Evolutionary conservation across 176 grass and related monocot species (phyloP).

Genomic region (Oryza nivara): DNA sequence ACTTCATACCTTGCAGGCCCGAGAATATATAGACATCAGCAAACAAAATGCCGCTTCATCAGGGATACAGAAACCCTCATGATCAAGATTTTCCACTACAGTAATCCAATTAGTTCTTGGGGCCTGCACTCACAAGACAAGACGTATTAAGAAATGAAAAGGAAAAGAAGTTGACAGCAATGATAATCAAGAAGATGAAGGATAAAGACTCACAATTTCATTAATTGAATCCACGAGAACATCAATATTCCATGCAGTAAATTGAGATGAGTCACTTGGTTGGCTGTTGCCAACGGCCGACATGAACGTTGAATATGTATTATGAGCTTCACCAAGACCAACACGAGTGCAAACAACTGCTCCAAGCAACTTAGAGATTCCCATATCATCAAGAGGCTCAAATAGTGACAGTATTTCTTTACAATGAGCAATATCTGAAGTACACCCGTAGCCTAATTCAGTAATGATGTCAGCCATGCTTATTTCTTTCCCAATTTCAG

Average conservation of each 20-base stretch:
- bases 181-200: slow-evolving; percentile 1
- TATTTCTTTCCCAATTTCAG: slow-evolving; percentile 57
- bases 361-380: slow-evolving; percentile 56
- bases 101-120: slow-evolving; percentile 75
- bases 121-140: slow-evolving; percentile 57
- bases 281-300: slow-evolving; percentile 65
- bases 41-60: slow-evolving; percentile 83
- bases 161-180: neutral
- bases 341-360: slow-evolving; percentile 53
- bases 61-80: slow-evolving; percentile 87
- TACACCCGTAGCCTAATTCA: slow-evolving; percentile 54
- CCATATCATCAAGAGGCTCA: slow-evolving; percentile 53
- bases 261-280: slow-evolving; percentile 53
- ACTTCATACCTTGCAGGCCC: slow-evolving; percentile 72
- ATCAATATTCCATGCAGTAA: slow-evolving; percentile 80
- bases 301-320: slow-evolving; percentile 68
- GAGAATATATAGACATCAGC: slow-evolving; percentile 82
- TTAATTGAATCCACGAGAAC: slow-evolving; percentile 84
- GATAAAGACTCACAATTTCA: slow-evolving; percentile 75
- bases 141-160: slow-evolving; percentile 33
- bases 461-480: slow-evolving; percentile 52
- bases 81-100: slow-evolving; percentile 95
- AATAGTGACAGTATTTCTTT: slow-evolving; percentile 53
- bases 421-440: slow-evolving; percentile 41
- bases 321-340: slow-evolving; percentile 47